Evolutionary conservation across 148 eudicot genomes (phyloP).

Genomic region (Amaranthus palmeri): DNA sequence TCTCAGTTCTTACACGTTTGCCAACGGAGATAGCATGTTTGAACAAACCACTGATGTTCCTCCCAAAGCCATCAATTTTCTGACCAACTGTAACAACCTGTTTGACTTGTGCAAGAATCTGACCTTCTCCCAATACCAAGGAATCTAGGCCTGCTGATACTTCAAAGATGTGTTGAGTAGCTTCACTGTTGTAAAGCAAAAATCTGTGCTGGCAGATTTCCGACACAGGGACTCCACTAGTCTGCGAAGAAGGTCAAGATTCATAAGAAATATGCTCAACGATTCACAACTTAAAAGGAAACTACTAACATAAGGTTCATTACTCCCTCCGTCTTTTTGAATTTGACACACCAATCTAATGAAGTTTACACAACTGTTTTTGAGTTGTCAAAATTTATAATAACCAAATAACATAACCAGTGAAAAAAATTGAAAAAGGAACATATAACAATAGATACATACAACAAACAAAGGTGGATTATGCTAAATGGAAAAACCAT

Average conservation of each 20-base stretch:
- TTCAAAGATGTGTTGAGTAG: conserved; percentile 90
- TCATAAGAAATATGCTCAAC: background rate
- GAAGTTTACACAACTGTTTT: too few relatives aligned
- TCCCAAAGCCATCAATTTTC: conserved; percentile 86
- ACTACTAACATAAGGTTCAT: background rate
- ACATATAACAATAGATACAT: too few relatives aligned
- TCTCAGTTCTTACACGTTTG: conserved; percentile 78
- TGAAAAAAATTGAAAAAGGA: too few relatives aligned
- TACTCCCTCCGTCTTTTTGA: too few relatives aligned
- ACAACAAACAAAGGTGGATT: too few relatives aligned
- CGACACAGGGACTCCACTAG: conserved; percentile 78
- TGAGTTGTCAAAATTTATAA: too few relatives aligned
- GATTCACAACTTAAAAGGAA: background rate
- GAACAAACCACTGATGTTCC: conserved; percentile 89
- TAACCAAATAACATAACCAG: too few relatives aligned
- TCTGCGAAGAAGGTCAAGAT: conserved; percentile 36
- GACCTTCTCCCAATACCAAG: conserved; percentile 91
- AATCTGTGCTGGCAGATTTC: conserved; percentile 84
- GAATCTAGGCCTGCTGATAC: conserved; percentile 98
- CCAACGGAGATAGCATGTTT: conserved; percentile 93
- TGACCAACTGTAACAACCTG: conserved; percentile 94
- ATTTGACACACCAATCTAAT: too few relatives aligned
- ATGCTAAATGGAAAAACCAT: too few relatives aligned
- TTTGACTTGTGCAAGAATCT: conserved; percentile 93
- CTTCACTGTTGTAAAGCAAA: conserved; percentile 73